Base-by-base conservation (phyloP, 257 asterid genomes). In the Capsicum baccatum region DNA sequence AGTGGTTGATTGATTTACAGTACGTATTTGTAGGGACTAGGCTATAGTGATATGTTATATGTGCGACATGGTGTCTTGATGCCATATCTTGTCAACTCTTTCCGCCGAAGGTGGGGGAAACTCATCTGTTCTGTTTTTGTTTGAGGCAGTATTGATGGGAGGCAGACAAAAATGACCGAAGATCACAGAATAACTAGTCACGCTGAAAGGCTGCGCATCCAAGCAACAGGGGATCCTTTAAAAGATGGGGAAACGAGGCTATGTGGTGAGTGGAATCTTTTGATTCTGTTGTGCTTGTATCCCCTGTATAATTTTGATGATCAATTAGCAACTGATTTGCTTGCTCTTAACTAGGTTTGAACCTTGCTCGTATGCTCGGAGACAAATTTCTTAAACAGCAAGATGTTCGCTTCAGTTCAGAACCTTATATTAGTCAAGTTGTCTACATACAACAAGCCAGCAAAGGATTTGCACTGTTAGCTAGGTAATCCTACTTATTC, bases 301-400 rank as follows among this genome's bases (percentile, higher is more conserved):
- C 82, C 60, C 59, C 79, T 83, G 74, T 69, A 39, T 2, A 50
- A 39, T 63, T 82, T 63, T 83, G 84, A 79, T 54, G 66, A 26
- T 62, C 3, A 84, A 82, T 86, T 66, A 48, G 74, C 3, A 84
- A 82, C 83, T 83, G 54, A 79, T 59, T 83, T 84, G 54, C 83
- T 86, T 79, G 54, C 55, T 47, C 84, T 62, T 83, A 50, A 70
- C 83, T 88, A 97, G 99, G 99, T 74, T 89, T 97, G 82, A 97
- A 97, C 89, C 98, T 97, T 26, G 98, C 95, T 83, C 91, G 98
- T 86, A 93, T 97, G 99, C 97, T 97, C 11, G 99, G 99, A 67
- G 99, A 97, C 90, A 97, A 97, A 80, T 97, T 94, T 90, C 92
- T 95, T 74, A 97, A 97, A 90, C 95, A 95, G 89, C 98, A 97